Percentiles rank a stretch among this genome's conserved stretches.
Conservation (phyloP, 768 basidiomycete species). For the Lactarius tabidus region DNA sequence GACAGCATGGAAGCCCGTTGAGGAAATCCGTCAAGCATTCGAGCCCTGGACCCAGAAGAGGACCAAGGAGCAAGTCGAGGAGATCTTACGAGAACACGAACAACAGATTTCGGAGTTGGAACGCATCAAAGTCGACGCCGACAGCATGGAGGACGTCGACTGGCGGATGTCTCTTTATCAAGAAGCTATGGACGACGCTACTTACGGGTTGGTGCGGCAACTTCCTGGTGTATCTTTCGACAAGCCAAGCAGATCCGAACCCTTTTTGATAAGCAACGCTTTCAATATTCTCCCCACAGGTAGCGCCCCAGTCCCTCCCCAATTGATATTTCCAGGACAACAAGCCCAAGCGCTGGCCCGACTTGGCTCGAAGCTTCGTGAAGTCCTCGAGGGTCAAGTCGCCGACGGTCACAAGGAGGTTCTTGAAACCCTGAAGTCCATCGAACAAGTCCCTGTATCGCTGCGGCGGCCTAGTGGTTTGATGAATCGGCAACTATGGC, state of each 20-base stretch:
- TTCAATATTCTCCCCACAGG: background rate
- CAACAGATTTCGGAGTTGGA: background rate
- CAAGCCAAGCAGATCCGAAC: background rate
- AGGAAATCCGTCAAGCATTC: constrained; percentile 1
- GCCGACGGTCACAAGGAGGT: background rate
- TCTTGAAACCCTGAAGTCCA: background rate
- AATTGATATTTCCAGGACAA: background rate
- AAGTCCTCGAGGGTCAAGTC: background rate
- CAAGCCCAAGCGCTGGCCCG: background rate
- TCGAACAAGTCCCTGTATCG: background rate
- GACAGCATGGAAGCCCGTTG: background rate
- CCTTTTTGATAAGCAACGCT: background rate
- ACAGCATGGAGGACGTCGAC: background rate
- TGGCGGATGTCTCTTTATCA: background rate
- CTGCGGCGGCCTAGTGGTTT: too few species aligned
- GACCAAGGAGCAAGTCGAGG: background rate
- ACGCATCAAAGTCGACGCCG: background rate
- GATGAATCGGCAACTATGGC: too few species aligned
- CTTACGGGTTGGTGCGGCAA: background rate
- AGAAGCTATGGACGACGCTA: background rate
- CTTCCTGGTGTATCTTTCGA: background rate
- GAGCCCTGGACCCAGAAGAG: background rate
- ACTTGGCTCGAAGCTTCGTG: background rate
- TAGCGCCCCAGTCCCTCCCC: background rate
- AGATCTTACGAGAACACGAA: background rate